Percentiles rank a stretch among this genome's conserved stretches.
These are phyloP conservation scores for Hypholoma fasciculare DNA, from an alignment of 768 basidiomycete genomes.

Conservation along the genomic window DNA sequence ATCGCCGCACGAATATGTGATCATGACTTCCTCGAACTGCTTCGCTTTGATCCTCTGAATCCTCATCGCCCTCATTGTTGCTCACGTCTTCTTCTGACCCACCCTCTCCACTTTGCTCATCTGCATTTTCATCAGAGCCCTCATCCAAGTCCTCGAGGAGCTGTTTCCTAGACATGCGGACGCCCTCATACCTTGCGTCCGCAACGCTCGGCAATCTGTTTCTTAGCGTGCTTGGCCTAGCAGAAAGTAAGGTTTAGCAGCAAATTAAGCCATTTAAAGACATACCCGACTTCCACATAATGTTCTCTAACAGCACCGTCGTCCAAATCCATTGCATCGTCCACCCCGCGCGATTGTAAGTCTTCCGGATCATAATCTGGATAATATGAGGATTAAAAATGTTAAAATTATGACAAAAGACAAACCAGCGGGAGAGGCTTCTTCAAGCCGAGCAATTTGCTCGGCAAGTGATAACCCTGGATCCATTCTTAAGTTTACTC, in stretches of 20 bases:
- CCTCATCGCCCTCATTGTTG: conserved; percentile 32
- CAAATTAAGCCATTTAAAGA: conserved; percentile 7
- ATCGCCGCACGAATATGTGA: conserved; percentile 1
- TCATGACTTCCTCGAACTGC: conserved; percentile 11
- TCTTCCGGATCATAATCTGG: conserved; percentile 80
- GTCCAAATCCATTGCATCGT: conserved; percentile 35
- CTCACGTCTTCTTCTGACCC: conserved; percentile 16
- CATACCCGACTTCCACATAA: conserved; percentile 85
- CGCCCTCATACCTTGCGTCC: conserved; percentile 80
- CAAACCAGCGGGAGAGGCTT: conserved; percentile 68
- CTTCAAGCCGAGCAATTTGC: conserved; percentile 80
- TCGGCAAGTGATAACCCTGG: conserved; percentile 64
- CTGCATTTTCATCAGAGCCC: conserved; percentile 24
- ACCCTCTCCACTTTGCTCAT: conserved; percentile 23
- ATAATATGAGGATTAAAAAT: conserved; percentile 8
- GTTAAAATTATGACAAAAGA: conserved; percentile 1
- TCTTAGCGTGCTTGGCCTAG: conserved; percentile 70
- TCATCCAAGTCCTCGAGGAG: conserved; percentile 44
- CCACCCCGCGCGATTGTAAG: conserved; percentile 49
- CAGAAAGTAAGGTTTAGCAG: conserved; percentile 2
- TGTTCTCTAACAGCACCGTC: conserved; percentile 58
- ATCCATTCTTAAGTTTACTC: background rate
- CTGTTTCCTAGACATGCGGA: conserved; percentile 60
- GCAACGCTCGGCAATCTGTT: conserved; percentile 62
- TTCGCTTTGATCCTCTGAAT: conserved; percentile 26